Evolutionary conservation across 2,329 filamentous ascomycete genomes (phyloP).

Genomic region (Verticillium tricorpus): DNA sequence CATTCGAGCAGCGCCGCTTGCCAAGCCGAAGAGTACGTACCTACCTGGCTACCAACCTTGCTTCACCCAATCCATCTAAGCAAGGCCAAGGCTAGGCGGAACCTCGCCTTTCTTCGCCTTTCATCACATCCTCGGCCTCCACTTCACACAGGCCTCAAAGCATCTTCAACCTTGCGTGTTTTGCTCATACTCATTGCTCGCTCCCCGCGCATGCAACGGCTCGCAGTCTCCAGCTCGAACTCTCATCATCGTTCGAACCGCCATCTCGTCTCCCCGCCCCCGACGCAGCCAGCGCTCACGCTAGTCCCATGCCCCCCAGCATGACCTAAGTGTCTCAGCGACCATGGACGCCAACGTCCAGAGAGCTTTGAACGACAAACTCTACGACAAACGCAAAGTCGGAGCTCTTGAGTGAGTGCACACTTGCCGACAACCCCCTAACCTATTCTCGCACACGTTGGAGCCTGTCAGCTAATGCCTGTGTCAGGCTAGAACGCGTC

Average conservation of each 20-base stretch:
- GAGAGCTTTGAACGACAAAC: constrained; percentile 91
- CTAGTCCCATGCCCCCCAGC: not conserved
- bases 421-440: not conserved
- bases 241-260: not conserved
- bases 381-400: constrained; percentile 96
- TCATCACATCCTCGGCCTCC: not conserved
- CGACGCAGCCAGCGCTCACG: not conserved
- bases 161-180: not conserved
- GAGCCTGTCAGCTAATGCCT: not conserved
- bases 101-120: not conserved
- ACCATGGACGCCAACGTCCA: constrained; percentile 85
- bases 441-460: not conserved
- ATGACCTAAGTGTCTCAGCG: not conserved
- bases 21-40: not conserved
- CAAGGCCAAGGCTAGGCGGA: not conserved
- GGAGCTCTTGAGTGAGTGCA: constrained; percentile 84
- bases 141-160: not conserved
- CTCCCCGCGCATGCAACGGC: not conserved
- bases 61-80: not conserved
- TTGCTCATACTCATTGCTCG: not conserved
- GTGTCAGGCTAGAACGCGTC: constrained; percentile 73
- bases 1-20: not conserved
- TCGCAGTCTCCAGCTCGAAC: not conserved
- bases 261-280: not conserved
- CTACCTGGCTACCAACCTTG: not conserved